Evolutionary conservation across 208 protist species (phyloP).

Genomic region (Wallacemonas sp.): DNA sequence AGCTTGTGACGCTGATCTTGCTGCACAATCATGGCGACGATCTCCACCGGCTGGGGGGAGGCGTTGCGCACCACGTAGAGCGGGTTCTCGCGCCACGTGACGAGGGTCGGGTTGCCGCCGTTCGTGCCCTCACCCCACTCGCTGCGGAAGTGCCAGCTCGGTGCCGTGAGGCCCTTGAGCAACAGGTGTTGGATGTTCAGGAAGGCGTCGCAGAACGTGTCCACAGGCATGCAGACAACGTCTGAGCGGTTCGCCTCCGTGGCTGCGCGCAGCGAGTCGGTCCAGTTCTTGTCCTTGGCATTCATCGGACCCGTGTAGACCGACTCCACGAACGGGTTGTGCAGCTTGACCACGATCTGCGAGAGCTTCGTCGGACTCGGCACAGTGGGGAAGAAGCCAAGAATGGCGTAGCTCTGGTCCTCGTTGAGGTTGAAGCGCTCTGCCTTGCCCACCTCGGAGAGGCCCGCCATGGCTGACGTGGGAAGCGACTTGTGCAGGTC

Average conservation of each 20-base stretch:
- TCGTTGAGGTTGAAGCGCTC: constrained; percentile 37
- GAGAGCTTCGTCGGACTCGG: constrained; percentile 27
- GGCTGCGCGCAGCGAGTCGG: constrained; percentile 24
- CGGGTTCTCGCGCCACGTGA: constrained; percentile 62
- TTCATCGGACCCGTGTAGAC: constrained; percentile 69
- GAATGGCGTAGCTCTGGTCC: constrained; percentile 59
- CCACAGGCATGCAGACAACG: constrained; percentile 60
- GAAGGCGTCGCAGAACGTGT: constrained; percentile 49
- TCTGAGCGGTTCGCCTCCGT: constrained; percentile 25
- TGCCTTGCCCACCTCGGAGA: constrained; percentile 21
- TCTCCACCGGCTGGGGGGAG: constrained; percentile 35
- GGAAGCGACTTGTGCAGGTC: constrained; percentile 36
- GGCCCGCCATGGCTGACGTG: constrained; percentile 31
- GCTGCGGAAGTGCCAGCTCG: constrained; percentile 42
- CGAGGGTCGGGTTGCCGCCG: constrained; percentile 53
- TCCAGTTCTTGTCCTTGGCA: constrained; percentile 44
- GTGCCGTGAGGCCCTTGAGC: constrained; percentile 25
- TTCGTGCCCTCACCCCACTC: constrained; percentile 58
- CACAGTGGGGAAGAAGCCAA: constrained; percentile 35
- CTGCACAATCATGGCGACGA: constrained; percentile 69
- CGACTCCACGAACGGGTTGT: constrained; percentile 50
- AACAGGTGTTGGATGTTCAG: constrained; percentile 45
- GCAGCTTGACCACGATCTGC: constrained; percentile 59
- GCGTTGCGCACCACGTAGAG: constrained; percentile 49
- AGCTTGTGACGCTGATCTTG: constrained; percentile 71